A percentile compares a stretch with the other conserved stretches of the same genome.
Conservation (phyloP, 345 rosid genomes). For the Camelina neglecta region DNA sequence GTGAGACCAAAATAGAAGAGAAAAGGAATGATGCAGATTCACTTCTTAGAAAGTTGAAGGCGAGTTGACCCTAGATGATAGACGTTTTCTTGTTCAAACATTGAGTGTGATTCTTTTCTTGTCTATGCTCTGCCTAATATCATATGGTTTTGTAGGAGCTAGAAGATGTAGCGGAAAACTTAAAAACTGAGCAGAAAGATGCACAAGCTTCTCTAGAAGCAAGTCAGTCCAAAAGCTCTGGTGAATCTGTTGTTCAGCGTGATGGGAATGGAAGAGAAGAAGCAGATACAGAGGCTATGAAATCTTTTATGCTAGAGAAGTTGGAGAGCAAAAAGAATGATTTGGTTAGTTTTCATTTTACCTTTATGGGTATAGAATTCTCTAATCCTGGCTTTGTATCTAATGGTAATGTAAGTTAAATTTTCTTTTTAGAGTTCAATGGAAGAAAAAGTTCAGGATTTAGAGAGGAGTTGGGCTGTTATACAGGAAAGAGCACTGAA, state of each 20-base stretch:
- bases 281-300: conserved; percentile 50
- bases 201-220: conserved; percentile 45
- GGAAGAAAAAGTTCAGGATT: conserved; percentile 70
- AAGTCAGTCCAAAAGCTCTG: conserved; percentile 43
- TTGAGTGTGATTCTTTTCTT: not conserved
- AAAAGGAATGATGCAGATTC: conserved; percentile 63
- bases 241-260: conserved; percentile 43
- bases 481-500: conserved; percentile 72
- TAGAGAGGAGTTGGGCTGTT: conserved; percentile 74
- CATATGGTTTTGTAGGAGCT: conserved; percentile 61
- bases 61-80: conserved; percentile 33
- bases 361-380: conserved; percentile 20
- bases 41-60: conserved; percentile 53
- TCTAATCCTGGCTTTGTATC: conserved; percentile 24
- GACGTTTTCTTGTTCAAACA: no score
- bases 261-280: conserved; percentile 47
- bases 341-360: conserved; percentile 53
- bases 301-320: conserved; percentile 56
- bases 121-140: conserved; percentile 10
- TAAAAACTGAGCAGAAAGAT: conserved; percentile 61
- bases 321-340: conserved; percentile 77
- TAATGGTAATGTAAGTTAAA: conserved; percentile 6
- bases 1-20: conserved; percentile 71
- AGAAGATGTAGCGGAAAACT: conserved; percentile 58
- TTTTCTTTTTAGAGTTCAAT: conserved; percentile 55